A percentile compares a stretch with the other conserved stretches of the same genome.
Conservation (phyloP, 2,329 filamentous ascomycete genomes). For the Macrophomina tecta region DNA sequence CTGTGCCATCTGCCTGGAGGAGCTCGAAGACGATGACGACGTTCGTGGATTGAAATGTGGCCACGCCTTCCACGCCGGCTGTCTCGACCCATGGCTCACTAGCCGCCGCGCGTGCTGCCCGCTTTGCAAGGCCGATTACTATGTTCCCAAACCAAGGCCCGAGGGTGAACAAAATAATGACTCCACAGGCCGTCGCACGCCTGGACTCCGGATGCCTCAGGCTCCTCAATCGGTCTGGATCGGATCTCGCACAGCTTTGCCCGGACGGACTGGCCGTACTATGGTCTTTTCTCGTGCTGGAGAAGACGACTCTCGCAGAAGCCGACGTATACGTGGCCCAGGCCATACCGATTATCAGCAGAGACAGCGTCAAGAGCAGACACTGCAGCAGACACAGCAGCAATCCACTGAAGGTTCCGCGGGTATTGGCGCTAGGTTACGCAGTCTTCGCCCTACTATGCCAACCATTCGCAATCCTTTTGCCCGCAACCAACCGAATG, state of each 20-base stretch:
- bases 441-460: conserved; percentile 12
- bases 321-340: background rate
- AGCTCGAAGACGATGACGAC: conserved; percentile 92
- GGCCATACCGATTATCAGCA: conserved; percentile 32
- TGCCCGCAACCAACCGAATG: conserved; percentile 35
- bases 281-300: conserved; percentile 34
- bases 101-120: conserved; percentile 94
- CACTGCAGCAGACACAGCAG: background rate
- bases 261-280: conserved; percentile 42
- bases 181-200: conserved; percentile 38
- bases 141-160: conserved; percentile 86
- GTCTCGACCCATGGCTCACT: conserved; percentile 95
- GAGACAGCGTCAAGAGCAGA: conserved; percentile 21
- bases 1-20: conserved; percentile 96
- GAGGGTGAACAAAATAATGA: conserved; percentile 53
- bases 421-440: conserved; percentile 30
- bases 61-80: conserved; percentile 97
- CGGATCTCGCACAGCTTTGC: conserved; percentile 37
- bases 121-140: conserved; percentile 97
- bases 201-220: conserved; percentile 38
- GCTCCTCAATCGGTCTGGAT: conserved; percentile 43
- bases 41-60: conserved; percentile 92
- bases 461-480: conserved; percentile 33
- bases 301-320: conserved; percentile 15
- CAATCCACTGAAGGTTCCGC: background rate